These are phyloP conservation scores for Saccharomycopsis fibuligera DNA, from an alignment of 805 yeast genomes.

Conservation along the genomic window DNA sequence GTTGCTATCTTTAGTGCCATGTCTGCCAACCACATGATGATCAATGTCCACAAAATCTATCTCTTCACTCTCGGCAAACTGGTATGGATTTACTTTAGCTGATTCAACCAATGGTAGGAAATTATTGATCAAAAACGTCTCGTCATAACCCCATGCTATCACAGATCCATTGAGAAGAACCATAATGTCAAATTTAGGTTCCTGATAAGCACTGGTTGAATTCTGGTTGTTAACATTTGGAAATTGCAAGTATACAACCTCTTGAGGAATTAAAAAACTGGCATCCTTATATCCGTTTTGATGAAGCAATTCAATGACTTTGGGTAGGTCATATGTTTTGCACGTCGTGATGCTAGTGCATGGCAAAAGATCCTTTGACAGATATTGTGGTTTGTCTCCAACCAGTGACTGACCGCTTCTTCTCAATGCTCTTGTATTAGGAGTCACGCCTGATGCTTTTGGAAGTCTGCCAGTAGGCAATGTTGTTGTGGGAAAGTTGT, in stretches of 20 bases:
- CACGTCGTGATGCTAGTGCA: slow-evolving; percentile 70
- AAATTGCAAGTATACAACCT: slow-evolving; percentile 47
- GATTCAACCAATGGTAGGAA: slow-evolving; percentile 46
- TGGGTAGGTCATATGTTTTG: slow-evolving; percentile 58
- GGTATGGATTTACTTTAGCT: slow-evolving; percentile 43
- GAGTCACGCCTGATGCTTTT: background rate
- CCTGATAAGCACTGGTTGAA: background rate
- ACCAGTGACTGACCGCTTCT: background rate
- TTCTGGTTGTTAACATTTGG: slow-evolving; percentile 4
- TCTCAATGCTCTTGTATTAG: background rate
- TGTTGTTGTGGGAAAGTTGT: too few species aligned
- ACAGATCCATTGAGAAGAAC: slow-evolving; percentile 72
- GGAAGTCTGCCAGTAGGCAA: background rate
- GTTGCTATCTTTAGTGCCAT: background rate
- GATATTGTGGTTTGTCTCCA: background rate
- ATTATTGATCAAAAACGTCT: slow-evolving; percentile 38
- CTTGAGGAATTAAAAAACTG: slow-evolving; percentile 49
- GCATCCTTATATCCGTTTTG: slow-evolving; percentile 32
- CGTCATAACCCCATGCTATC: slow-evolving; percentile 78
- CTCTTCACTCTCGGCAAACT: slow-evolving; percentile 69
- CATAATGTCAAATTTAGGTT: slow-evolving; percentile 44
- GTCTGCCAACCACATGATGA: background rate
- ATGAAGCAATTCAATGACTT: slow-evolving; percentile 35
- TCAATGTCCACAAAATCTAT: slow-evolving; percentile 58
- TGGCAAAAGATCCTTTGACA: slow-evolving; percentile 26